Evolutionary conservation across 345 rosid genomes (phyloP).

Genomic region (Pistacia vera): DNA sequence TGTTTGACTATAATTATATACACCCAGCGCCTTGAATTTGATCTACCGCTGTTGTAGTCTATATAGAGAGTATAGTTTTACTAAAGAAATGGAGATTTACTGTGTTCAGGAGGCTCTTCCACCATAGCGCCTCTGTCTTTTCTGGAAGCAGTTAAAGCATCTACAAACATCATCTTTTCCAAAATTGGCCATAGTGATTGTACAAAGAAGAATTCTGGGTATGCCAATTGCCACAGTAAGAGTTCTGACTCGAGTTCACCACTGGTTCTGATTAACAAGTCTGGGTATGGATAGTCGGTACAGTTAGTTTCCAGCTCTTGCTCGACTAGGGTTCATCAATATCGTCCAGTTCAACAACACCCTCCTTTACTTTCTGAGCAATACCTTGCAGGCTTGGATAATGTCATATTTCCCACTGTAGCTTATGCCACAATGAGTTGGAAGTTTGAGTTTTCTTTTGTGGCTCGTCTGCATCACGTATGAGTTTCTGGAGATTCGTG

Average conservation of each 20-base stretch:
- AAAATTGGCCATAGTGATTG: constrained; percentile 79
- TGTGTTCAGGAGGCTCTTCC: constrained; percentile 34
- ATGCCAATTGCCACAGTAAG: constrained; percentile 80
- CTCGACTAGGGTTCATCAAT: constrained; percentile 61
- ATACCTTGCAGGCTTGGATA: constrained; percentile 68
- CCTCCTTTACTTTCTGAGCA: constrained; percentile 54
- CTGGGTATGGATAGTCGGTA: constrained; percentile 65
- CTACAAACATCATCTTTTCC: constrained; percentile 54
- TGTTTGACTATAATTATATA: not conserved
- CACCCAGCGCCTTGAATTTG: not conserved
- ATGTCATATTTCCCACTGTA: constrained; percentile 78
- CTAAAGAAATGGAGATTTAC: not conserved
- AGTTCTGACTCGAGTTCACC: constrained; percentile 86
- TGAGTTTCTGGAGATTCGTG: constrained; percentile 33
- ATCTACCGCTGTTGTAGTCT: not conserved
- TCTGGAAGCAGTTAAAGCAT: constrained; percentile 67
- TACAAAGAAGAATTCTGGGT: constrained; percentile 73
- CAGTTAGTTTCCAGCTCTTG: constrained; percentile 68
- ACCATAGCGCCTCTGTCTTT: constrained; percentile 74
- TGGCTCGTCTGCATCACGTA: constrained; percentile 52
- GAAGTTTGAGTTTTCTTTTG: constrained; percentile 48
- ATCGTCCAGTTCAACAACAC: constrained; percentile 47
- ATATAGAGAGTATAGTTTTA: not conserved
- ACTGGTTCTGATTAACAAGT: constrained; percentile 72
- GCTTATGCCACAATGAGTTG: constrained; percentile 76